Conservation (phyloP, 2,329 filamentous ascomycete genomes). For the Paradendryphiella salina region DNA sequence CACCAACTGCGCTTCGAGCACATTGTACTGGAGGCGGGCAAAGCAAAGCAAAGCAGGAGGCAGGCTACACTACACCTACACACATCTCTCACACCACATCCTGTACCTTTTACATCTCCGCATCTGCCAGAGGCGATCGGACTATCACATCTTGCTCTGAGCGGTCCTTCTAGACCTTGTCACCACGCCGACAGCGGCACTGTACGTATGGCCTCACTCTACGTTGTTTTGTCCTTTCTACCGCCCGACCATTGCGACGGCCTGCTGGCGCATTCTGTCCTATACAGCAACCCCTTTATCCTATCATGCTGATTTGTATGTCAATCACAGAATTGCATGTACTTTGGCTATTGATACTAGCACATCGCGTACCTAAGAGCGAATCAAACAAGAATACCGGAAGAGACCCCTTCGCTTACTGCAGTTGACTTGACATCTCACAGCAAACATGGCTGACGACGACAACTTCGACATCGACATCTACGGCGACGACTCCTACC, state of each 20-base stretch:
- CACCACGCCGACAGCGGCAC: constrained; percentile 39
- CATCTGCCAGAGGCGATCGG: constrained; percentile 49
- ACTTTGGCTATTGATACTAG: constrained; percentile 43
- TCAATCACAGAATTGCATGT: constrained; percentile 45
- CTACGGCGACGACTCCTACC: constrained; percentile 62
- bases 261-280: constrained; percentile 18
- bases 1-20: constrained; percentile 26
- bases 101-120: constrained; percentile 45
- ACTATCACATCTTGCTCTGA: constrained; percentile 38
- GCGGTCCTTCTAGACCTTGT: constrained; percentile 41
- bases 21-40: constrained; percentile 33
- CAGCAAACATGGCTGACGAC: constrained; percentile 58
- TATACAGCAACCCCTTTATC: constrained; percentile 19
- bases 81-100: constrained; percentile 35
- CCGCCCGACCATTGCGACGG: constrained; percentile 15
- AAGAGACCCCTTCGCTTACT: constrained; percentile 27
- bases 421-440: constrained; percentile 30
- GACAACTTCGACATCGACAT: constrained; percentile 74
- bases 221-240: constrained; percentile 27
- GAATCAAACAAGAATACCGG: constrained; percentile 43
- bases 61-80: constrained; percentile 30
- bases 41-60: constrained; percentile 30
- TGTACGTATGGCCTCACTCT: constrained; percentile 49
- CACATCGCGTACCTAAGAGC: constrained; percentile 46
- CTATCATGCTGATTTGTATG: constrained; percentile 44